A percentile compares a stretch with the other conserved stretches of the same genome.
phyloP scores from a whole-genome alignment of 768 basidiomycete species.

The Mycena chlorophos region DNA sequence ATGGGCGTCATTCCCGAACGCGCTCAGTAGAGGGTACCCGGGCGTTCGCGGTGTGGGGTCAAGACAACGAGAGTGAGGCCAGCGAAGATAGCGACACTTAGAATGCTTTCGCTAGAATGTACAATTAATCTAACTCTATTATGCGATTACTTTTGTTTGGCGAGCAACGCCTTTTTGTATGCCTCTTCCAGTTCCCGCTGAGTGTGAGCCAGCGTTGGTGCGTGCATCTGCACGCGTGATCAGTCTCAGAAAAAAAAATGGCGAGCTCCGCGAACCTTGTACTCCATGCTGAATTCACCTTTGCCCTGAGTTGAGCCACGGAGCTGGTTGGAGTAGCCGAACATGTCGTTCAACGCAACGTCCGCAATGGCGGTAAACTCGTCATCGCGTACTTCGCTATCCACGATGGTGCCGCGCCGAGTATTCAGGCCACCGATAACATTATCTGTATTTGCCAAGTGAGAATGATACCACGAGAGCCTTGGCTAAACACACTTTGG shows the following conservation, averaged over 20 bases:
- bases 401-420: slow-evolving; percentile 89
- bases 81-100: slow-evolving; percentile 65
- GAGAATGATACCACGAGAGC: not conserved
- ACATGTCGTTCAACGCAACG: slow-evolving; percentile 97
- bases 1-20: slow-evolving; percentile 32
- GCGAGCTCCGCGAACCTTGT: slow-evolving; percentile 59
- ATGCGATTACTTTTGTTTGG: slow-evolving; percentile 59
- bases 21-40: slow-evolving; percentile 45
- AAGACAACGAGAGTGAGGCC: slow-evolving; percentile 82
- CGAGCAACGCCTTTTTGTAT: slow-evolving; percentile 73
- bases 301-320: slow-evolving; percentile 97
- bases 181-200: slow-evolving; percentile 90
- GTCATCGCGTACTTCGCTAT: slow-evolving; percentile 95
- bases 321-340: slow-evolving; percentile 91
- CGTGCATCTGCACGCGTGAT: slow-evolving; percentile 54
- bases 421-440: slow-evolving; percentile 95
- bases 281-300: slow-evolving; percentile 83
- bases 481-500: slow-evolving; percentile 58
- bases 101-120: not conserved
- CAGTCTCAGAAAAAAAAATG: not conserved
- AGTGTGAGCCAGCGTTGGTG: slow-evolving; percentile 79
- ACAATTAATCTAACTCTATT: not conserved
- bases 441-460: slow-evolving; percentile 45
- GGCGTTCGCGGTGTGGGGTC: slow-evolving; percentile 85
- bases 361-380: slow-evolving; percentile 92